Evolutionary conservation across 768 basidiomycete genomes (phyloP).

Genomic region (Fibroporia radiculosa): DNA sequence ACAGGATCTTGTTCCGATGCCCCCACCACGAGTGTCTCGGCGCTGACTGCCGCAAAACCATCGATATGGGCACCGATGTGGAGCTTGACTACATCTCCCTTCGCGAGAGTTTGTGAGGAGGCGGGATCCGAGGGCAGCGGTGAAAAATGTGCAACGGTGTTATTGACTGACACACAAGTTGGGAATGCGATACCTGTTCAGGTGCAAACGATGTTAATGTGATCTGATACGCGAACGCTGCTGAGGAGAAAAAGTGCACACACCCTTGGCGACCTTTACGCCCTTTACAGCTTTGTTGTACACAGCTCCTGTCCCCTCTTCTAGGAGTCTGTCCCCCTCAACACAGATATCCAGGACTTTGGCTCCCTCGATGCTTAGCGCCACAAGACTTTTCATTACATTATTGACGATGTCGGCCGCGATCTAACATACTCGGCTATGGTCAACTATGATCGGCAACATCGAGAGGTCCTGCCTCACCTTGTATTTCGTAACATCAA

Average conservation of each 20-base stretch:
- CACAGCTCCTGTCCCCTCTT: slow-evolving; percentile 74
- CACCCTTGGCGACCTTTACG: slow-evolving; percentile 82
- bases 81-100: slow-evolving; percentile 92
- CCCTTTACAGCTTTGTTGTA: slow-evolving; percentile 91
- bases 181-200: slow-evolving; percentile 84
- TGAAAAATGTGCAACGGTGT: slow-evolving; percentile 91
- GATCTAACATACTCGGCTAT: slow-evolving; percentile 37
- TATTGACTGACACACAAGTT: slow-evolving; percentile 90
- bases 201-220: neutral
- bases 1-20: slow-evolving; percentile 66
- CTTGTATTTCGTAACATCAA: slow-evolving; percentile 85
- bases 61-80: slow-evolving; percentile 97
- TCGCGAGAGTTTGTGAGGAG: slow-evolving; percentile 59
- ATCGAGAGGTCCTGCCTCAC: slow-evolving; percentile 28
- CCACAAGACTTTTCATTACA: slow-evolving; percentile 80
- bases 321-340: slow-evolving; percentile 90
- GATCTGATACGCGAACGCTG: neutral
- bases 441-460: slow-evolving; percentile 6
- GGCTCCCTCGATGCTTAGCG: slow-evolving; percentile 69
- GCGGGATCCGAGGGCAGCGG: slow-evolving; percentile 85
- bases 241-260: slow-evolving; percentile 18
- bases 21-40: slow-evolving; percentile 89
- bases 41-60: slow-evolving; percentile 89
- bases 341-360: slow-evolving; percentile 86
- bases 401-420: slow-evolving; percentile 86